phyloP scores from a whole-genome alignment of 768 basidiomycete species.

The Amanita molliuscula region DNA sequence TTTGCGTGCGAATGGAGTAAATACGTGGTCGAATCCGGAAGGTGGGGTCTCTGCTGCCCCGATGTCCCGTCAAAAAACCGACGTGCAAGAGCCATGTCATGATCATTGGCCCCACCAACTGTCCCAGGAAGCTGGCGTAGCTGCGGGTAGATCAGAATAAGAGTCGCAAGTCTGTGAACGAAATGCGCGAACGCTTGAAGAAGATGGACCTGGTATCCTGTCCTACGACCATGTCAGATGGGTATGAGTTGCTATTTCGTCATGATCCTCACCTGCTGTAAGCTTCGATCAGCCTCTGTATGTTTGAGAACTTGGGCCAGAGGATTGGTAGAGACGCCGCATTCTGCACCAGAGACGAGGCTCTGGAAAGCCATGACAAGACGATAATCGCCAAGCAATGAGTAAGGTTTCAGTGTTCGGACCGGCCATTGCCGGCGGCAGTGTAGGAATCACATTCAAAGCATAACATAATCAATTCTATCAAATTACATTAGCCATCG shows the following conservation, averaged over 20 bases:
- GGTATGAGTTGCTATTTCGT: constrained; percentile 2
- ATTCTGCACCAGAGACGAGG: constrained; percentile 84
- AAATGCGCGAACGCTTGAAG: constrained; percentile 42
- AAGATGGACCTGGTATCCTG: constrained; percentile 62
- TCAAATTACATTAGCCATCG: too few species aligned
- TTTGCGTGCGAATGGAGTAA: constrained; percentile 14
- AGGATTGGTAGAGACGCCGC: constrained; percentile 76
- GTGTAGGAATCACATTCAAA: constrained; percentile 7
- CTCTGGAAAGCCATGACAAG: constrained; percentile 61
- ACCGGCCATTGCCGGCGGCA: constrained; percentile 17
- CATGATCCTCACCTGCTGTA: constrained; percentile 61
- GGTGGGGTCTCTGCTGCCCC: constrained; percentile 10
- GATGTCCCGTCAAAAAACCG: constrained; percentile 61
- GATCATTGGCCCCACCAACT: constrained; percentile 41
- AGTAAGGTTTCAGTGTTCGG: constrained; percentile 12
- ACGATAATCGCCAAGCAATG: background rate
- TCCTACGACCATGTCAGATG: constrained; percentile 36
- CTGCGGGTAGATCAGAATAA: constrained; percentile 23
- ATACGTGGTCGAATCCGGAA: constrained; percentile 9
- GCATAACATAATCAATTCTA: background rate
- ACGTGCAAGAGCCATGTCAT: constrained; percentile 64
- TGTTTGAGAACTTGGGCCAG: constrained; percentile 86
- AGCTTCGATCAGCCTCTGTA: constrained; percentile 77
- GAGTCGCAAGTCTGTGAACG: background rate
- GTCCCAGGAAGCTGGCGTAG: constrained; percentile 67